Conservation (phyloP, 2,329 filamentous ascomycete species). For the Stylonectria norvegica region DNA sequence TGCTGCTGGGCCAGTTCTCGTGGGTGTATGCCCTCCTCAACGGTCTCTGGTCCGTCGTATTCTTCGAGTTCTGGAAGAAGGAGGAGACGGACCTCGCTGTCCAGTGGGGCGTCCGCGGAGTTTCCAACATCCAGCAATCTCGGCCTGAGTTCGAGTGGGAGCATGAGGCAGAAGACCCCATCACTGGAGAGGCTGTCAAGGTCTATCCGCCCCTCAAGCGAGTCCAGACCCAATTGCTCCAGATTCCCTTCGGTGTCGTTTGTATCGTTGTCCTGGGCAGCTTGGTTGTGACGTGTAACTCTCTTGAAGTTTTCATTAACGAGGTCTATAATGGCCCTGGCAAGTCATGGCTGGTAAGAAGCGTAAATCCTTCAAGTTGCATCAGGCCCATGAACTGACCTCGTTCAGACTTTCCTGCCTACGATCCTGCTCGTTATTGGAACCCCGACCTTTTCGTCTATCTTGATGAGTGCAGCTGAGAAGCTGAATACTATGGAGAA, state of each 20-base stretch:
- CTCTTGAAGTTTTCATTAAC: conserved; percentile 91
- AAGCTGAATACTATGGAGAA: conserved; percentile 82
- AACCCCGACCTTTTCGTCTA: conserved; percentile 71
- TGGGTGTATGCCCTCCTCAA: conserved; percentile 74
- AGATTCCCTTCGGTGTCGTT: conserved; percentile 78
- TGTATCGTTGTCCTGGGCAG: conserved; percentile 71
- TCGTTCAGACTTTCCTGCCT: conserved; percentile 74
- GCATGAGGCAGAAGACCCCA: conserved; percentile 68
- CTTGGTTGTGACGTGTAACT: conserved; percentile 82
- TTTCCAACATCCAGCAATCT: conserved; percentile 75
- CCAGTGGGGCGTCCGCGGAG: conserved; percentile 83
- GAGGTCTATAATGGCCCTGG: conserved; percentile 89
- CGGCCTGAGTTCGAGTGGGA: conserved; percentile 78
- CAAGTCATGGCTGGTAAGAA: conserved; percentile 73
- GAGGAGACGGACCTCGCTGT: conserved; percentile 83
- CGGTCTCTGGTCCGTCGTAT: conserved; percentile 82
- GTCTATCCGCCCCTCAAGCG: conserved; percentile 75
- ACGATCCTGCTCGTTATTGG: conserved; percentile 81
- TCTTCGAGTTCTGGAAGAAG: conserved; percentile 95
- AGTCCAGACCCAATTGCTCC: conserved; percentile 71
- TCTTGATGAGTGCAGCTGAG: conserved; percentile 74
- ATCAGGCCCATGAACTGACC: conserved; percentile 10
- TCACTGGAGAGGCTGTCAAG: conserved; percentile 75
- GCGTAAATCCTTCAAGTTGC: background rate
- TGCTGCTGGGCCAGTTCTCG: conserved; percentile 82